These are phyloP conservation scores for Millerago galiae DNA, from an alignment of 805 yeast genomes.

Conservation along the genomic window DNA sequence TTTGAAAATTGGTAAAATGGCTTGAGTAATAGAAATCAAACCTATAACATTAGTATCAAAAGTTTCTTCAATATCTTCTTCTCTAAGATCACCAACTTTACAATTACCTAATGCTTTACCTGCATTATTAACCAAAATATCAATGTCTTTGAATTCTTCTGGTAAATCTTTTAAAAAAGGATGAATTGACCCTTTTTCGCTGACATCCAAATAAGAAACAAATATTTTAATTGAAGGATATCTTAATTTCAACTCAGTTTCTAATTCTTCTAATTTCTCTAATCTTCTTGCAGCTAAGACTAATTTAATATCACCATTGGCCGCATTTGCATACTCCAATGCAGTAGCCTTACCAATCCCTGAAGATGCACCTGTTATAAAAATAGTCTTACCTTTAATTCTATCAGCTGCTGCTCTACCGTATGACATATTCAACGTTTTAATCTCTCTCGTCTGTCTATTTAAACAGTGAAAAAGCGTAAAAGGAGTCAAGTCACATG, in stretches of 20 bases:
- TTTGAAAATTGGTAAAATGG: constrained; percentile 65
- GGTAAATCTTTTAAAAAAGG: constrained; percentile 52
- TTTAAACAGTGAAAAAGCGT: too few relatives aligned
- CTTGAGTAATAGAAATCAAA: constrained; percentile 76
- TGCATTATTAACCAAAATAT: constrained; percentile 65
- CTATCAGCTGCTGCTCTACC: constrained; percentile 75
- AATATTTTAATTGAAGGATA: constrained; percentile 43
- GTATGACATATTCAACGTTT: too few relatives aligned
- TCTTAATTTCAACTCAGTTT: constrained; percentile 36
- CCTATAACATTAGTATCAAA: constrained; percentile 86
- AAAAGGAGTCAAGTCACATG: too few relatives aligned
- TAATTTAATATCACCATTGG: constrained; percentile 64
- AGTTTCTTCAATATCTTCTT: constrained; percentile 67
- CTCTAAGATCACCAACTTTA: constrained; percentile 59
- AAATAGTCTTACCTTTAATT: constrained; percentile 66
- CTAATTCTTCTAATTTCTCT: constrained; percentile 49
- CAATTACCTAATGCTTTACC: constrained; percentile 80
- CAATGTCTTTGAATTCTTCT: constrained; percentile 53
- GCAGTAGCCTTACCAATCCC: constrained; percentile 96
- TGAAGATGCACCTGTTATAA: constrained; percentile 92
- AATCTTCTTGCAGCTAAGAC: constrained; percentile 74
- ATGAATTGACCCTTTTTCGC: constrained; percentile 42
- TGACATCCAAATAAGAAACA: constrained; percentile 50
- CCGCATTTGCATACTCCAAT: constrained; percentile 71
- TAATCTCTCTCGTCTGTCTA: too few relatives aligned